Percentiles rank a stretch among this genome's conserved stretches.
These are phyloP conservation scores for Agapanthus africanus DNA, from an alignment of 106 monocot genomes.

Conservation along the genomic window DNA sequence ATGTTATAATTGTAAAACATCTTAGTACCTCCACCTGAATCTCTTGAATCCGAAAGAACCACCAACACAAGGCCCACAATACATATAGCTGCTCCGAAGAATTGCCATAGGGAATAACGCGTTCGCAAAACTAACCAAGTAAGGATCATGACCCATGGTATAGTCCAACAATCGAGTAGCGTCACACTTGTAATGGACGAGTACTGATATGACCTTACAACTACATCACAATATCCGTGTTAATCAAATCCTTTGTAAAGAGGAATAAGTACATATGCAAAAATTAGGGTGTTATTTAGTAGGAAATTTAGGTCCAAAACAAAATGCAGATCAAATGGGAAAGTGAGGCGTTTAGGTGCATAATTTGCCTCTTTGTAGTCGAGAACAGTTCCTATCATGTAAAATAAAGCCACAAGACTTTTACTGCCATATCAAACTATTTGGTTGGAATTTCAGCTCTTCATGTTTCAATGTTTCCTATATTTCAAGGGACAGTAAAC, in stretches of 20 bases:
- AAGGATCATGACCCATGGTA: constrained; percentile 28
- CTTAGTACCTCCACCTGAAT: constrained; percentile 6
- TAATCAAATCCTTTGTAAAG: neutral
- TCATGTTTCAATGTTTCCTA: too few species aligned
- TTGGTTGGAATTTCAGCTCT: neutral
- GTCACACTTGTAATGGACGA: constrained; percentile 31
- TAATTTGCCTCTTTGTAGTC: neutral
- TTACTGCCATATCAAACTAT: neutral
- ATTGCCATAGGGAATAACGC: constrained; percentile 22
- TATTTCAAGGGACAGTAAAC: neutral
- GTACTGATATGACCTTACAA: constrained; percentile 26
- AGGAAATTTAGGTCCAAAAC: neutral
- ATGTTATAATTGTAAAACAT: neutral
- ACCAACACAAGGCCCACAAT: constrained; percentile 24
- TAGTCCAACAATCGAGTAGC: constrained; percentile 33
- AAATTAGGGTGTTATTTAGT: neutral
- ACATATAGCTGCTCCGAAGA: constrained; percentile 19
- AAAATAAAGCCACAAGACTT: neutral
- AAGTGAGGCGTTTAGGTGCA: neutral
- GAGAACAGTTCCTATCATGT: neutral
- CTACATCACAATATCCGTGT: constrained; percentile 9
- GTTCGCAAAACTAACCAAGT: constrained; percentile 20
- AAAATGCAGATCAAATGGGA: neutral
- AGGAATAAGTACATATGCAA: neutral
- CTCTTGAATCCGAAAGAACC: constrained; percentile 24